These are phyloP conservation scores for Rhodotorula sp. DNA, from an alignment of 1,284 basidiomycete species.

Conservation along the genomic window DNA sequence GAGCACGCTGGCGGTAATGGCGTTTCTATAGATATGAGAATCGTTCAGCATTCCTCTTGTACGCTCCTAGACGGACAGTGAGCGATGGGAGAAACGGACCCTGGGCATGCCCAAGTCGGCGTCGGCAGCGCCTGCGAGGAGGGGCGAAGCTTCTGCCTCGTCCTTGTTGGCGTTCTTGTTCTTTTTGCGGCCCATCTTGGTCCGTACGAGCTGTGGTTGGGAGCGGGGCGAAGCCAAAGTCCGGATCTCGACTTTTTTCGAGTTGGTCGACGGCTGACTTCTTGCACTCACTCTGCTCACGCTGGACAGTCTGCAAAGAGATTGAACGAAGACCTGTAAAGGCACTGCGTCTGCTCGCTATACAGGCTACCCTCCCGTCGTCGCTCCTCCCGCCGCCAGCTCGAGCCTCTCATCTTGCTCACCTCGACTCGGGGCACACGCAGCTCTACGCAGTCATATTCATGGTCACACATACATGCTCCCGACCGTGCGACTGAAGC, in stretches of 20 bases:
- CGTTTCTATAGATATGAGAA: constrained; percentile 46
- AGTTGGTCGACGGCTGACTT: too few species aligned
- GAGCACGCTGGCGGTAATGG: constrained; percentile 93
- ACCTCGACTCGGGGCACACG: background rate
- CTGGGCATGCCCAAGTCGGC: constrained; percentile 29
- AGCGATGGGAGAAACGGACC: constrained; percentile 2
- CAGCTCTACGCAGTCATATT: too few species aligned
- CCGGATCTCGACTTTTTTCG: too few species aligned
- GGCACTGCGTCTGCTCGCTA: too few species aligned
- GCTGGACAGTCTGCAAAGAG: too few species aligned
- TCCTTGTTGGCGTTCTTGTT: constrained; percentile 6
- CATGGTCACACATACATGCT: too few species aligned
- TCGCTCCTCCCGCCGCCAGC: too few species aligned
- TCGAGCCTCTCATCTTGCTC: background rate
- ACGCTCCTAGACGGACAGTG: background rate
- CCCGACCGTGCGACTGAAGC: too few species aligned
- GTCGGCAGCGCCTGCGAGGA: constrained; percentile 20
- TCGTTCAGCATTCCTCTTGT: background rate
- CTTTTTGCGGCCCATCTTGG: constrained; percentile 10
- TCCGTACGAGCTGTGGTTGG: background rate
- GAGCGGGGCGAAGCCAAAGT: too few species aligned
- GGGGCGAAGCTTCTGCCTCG: background rate
- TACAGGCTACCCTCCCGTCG: too few species aligned
- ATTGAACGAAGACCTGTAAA: too few species aligned
- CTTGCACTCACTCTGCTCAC: too few species aligned